Evolutionary conservation across 2,329 filamentous ascomycete species (phyloP), one percentile per base, ranked within the genome.

Genomic region (Lasiodiplodia theobromae): DNA sequence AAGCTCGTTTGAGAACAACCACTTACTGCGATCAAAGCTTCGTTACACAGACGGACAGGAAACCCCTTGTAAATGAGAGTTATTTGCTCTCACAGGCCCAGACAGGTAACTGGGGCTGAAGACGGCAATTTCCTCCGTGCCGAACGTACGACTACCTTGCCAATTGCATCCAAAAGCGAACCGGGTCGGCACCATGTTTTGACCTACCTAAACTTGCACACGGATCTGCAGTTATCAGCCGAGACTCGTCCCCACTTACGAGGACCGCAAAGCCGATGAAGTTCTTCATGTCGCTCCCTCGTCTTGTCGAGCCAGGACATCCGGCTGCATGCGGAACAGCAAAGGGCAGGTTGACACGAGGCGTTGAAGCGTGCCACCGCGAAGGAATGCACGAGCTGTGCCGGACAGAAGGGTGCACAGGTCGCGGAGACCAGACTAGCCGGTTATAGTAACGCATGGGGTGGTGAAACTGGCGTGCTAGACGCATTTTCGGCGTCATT

Each of bases 391-490:
- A 16, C 7, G 44, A 8, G 44, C 44, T 47, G 44, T 3, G 7
- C 44, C n/a, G 44, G 44, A 28, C 25, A 57, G 21, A 34, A 40
- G 18, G 16, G 54, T 47, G 12, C 56, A 37, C 10, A 14, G 23
- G 7, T 18, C 47, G 1, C 40, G 16, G 16, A 62, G 16, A 34
- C 10, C 0, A 18, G 25, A 11, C 40, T 62, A 62, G 23, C 40
- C 23, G 58, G 18, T 37, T 62, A 18, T 21, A 25, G 57, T 6
- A 62, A 16, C 16, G 23, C 21, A 62, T 14, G 14, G 23, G 14
- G 18, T 2, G 16, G 25, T 40, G 56, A 60, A 44, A 60, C 56
- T 60, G 56, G 58, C 57, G 57, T 60, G 57, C 57, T 60, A 23
- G n/a, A 11, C 14, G 57, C 34, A n/a, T n/a, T 10, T 47, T 47